phyloP scores from a whole-genome alignment of 176 grass and related monocot species.

The Echinochloa phyllopogon region DNA sequence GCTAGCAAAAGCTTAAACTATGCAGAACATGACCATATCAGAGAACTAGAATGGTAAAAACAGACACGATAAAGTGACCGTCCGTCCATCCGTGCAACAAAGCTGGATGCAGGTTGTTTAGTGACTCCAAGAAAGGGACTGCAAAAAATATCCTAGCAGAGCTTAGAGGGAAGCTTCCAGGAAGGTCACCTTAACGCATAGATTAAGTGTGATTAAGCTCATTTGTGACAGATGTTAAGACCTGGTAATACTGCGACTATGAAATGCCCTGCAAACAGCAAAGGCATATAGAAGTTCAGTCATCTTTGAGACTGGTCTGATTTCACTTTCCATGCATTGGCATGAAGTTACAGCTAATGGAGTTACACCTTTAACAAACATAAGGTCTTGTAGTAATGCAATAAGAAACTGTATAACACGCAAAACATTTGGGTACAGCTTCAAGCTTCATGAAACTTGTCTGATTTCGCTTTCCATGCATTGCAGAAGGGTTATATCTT shows the following conservation, averaged over 20 bases:
- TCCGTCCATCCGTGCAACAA: slow-evolving; percentile 53
- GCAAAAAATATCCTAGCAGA: slow-evolving; percentile 40
- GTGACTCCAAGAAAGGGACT: slow-evolving; percentile 52
- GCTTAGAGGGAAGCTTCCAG: slow-evolving; percentile 52
- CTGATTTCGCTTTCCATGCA: slow-evolving; percentile 45
- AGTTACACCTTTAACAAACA: neutral
- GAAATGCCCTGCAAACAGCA: slow-evolving; percentile 3
- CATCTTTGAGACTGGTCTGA: slow-evolving; percentile 25
- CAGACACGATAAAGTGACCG: slow-evolving; percentile 58
- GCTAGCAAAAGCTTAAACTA: slow-evolving; percentile 58
- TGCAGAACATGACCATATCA: slow-evolving; percentile 35
- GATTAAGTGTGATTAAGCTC: slow-evolving; percentile 30
- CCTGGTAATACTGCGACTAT: slow-evolving; percentile 40
- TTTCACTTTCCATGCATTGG: slow-evolving; percentile 39
- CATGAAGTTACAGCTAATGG: slow-evolving; percentile 10
- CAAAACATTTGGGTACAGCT: slow-evolving; percentile 6
- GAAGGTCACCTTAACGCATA: slow-evolving; percentile 58
- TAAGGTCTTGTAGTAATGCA: slow-evolving; percentile 1
- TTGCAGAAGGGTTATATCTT: slow-evolving; percentile 21
- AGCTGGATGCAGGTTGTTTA: slow-evolving; percentile 47
- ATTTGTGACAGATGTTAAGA: slow-evolving; percentile 42
- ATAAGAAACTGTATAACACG: slow-evolving; percentile 23
- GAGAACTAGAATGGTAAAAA: slow-evolving; percentile 47
- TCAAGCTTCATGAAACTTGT: slow-evolving; percentile 43
- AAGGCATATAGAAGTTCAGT: neutral